A percentile compares a stretch with the other conserved stretches of the same genome.
Conservation (phyloP, 768 basidiomycete species). For the Dendrothele bispora region DNA sequence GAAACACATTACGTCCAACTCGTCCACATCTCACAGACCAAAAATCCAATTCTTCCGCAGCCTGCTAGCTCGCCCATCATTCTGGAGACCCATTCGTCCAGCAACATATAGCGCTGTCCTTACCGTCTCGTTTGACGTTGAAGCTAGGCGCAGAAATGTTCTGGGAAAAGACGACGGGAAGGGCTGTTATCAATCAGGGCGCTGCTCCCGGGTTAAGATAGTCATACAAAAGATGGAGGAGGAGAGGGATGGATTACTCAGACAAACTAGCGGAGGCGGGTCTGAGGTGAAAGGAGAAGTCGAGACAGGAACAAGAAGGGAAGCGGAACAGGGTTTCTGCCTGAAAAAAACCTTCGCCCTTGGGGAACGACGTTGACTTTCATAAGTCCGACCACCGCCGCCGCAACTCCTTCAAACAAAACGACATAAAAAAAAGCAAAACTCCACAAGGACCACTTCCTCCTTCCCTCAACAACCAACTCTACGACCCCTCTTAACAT, state of each 20-base stretch:
- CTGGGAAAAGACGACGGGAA: constrained; percentile 51
- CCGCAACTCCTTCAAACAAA: constrained; percentile 10
- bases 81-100: constrained; percentile 71
- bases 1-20: no score
- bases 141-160: constrained; percentile 69
- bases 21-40: background rate
- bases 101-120: constrained; percentile 57
- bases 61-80: constrained; percentile 76
- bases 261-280: no score
- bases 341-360: no score
- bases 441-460: constrained; percentile 4
- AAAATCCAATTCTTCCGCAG: constrained; percentile 38
- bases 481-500: constrained; percentile 46
- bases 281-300: constrained; percentile 5
- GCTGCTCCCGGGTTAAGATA: constrained; percentile 90
- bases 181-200: constrained; percentile 80
- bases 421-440: no score
- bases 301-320: constrained; percentile 26
- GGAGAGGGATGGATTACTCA: constrained; percentile 60
- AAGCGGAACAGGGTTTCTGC: background rate
- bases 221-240: constrained; percentile 58
- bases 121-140: constrained; percentile 87
- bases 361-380: background rate
- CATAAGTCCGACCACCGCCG: background rate
- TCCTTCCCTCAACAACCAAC: constrained; percentile 13